A percentile compares a stretch with the other conserved stretches of the same genome.
These are phyloP conservation scores for Glycyrrhiza uralensis DNA, from an alignment of 306 rosid species.

Conservation along the genomic window DNA sequence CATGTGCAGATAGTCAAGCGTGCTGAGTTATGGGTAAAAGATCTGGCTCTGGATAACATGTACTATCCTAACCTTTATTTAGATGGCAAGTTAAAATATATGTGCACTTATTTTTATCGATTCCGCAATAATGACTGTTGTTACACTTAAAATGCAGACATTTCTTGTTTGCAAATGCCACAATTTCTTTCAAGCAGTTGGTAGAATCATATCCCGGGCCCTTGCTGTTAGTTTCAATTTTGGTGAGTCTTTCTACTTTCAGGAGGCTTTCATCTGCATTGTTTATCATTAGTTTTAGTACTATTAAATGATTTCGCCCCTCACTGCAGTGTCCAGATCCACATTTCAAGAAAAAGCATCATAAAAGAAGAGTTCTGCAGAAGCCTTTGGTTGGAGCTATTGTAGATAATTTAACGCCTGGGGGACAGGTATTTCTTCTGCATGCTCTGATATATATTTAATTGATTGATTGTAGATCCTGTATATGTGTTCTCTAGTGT, in stretches of 20 bases:
- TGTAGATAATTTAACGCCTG: conserved; percentile 46
- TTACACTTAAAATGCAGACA: conserved; percentile 54
- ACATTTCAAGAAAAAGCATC: conserved; percentile 86
- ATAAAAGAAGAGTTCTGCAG: conserved; percentile 84
- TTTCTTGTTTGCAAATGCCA: conserved; percentile 83
- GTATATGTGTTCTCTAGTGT: background rate
- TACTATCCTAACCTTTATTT: conserved; percentile 40
- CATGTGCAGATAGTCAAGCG: conserved; percentile 76
- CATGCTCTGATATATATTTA: background rate
- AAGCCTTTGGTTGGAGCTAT: conserved; percentile 68
- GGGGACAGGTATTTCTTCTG: conserved; percentile 63
- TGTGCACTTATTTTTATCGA: background rate
- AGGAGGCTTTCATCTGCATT: background rate
- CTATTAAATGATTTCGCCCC: conserved; percentile 12
- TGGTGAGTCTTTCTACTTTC: conserved; percentile 51
- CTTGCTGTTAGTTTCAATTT: conserved; percentile 68
- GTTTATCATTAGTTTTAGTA: background rate
- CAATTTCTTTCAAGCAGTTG: conserved; percentile 68
- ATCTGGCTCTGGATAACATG: conserved; percentile 73
- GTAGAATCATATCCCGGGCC: conserved; percentile 83
- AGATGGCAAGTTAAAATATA: conserved; percentile 10
- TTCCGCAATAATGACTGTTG: conserved; percentile 7
- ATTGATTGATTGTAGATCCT: background rate
- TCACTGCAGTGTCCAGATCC: conserved; percentile 94
- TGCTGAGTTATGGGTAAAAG: conserved; percentile 77